phyloP scores from a whole-genome alignment of 2,329 filamentous ascomycete species.

The Didymella lethalis region DNA sequence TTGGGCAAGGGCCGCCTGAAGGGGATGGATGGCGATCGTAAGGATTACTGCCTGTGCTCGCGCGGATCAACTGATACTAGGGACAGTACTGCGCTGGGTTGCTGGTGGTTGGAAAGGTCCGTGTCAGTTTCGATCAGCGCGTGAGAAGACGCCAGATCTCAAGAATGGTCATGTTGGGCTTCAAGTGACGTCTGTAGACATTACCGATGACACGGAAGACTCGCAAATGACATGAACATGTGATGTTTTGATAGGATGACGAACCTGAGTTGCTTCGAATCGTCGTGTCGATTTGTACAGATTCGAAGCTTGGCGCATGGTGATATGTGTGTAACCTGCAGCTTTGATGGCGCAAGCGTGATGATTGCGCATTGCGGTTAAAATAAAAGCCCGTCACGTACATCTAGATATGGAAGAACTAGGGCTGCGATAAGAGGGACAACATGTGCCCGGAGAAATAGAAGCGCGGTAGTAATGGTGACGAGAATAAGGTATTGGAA shows the following conservation, averaged over 20 bases:
- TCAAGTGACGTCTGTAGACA: neutral
- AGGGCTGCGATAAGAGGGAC: neutral
- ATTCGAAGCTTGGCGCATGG: slow-evolving; percentile 24
- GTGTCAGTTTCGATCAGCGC: slow-evolving; percentile 13
- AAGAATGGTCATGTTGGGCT: neutral
- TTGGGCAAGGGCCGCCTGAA: slow-evolving; percentile 1
- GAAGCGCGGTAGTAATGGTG: neutral
- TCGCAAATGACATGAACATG: neutral
- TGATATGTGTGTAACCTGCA: slow-evolving; percentile 2
- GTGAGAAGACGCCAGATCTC: neutral
- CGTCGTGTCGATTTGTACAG: neutral
- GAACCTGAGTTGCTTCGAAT: neutral
- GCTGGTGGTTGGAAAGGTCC: neutral
- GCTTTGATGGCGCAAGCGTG: slow-evolving; percentile 16
- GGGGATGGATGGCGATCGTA: slow-evolving; percentile 9
- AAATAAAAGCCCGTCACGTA: neutral
- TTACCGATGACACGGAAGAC: neutral
- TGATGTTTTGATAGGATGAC: slow-evolving; percentile 6
- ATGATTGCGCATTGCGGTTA: slow-evolving; percentile 8
- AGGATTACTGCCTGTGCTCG: neutral
- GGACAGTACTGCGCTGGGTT: slow-evolving; percentile 8
- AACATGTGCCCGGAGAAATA: neutral
- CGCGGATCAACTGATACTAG: slow-evolving; percentile 15
- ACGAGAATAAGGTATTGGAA: no score
- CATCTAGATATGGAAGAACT: neutral